Evolutionary conservation across 2,329 filamentous ascomycete species (phyloP).

Genomic region (Apiospora rasikravindrae): DNA sequence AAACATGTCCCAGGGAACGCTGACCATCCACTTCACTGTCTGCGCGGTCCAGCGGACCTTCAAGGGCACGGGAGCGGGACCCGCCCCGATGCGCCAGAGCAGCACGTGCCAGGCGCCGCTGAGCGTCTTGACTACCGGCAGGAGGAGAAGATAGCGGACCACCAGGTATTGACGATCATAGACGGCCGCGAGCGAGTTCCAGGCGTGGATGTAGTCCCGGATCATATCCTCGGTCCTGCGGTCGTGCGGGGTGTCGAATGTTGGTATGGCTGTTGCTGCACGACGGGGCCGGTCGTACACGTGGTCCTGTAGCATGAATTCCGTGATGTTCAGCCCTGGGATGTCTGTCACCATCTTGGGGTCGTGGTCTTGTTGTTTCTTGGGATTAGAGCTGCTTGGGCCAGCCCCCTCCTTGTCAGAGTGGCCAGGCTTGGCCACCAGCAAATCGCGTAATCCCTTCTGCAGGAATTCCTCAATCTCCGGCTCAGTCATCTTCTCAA

Average conservation of each 20-base stretch:
- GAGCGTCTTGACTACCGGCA: not conserved
- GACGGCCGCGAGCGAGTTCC: not conserved
- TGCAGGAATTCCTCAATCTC: not conserved
- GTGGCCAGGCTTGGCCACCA: not conserved
- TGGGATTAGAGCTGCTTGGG: too few relatives aligned
- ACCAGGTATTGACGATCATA: not conserved
- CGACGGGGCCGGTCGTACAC: not conserved
- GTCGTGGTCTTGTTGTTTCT: too few relatives aligned
- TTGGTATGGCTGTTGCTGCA: not conserved
- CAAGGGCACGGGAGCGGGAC: too few relatives aligned
- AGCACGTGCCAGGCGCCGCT: not conserved
- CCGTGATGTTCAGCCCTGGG: not conserved
- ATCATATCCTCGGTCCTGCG: not conserved
- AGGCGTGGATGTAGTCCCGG: not conserved
- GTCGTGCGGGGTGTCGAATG: not conserved
- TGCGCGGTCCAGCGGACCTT: too few relatives aligned
- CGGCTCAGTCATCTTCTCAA: too few relatives aligned
- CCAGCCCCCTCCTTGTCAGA: too few relatives aligned
- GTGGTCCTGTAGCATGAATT: not conserved
- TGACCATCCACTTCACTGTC: too few relatives aligned
- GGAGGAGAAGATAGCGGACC: not conserved
- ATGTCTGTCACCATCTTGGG: too few relatives aligned
- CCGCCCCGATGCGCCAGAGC: too few relatives aligned
- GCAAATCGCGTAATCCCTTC: not conserved
- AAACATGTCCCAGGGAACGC: too few relatives aligned